These are phyloP conservation scores for Incumbomyces delicatus DNA, from an alignment of 2,329 filamentous ascomycete genomes.

Conservation along the genomic window DNA sequence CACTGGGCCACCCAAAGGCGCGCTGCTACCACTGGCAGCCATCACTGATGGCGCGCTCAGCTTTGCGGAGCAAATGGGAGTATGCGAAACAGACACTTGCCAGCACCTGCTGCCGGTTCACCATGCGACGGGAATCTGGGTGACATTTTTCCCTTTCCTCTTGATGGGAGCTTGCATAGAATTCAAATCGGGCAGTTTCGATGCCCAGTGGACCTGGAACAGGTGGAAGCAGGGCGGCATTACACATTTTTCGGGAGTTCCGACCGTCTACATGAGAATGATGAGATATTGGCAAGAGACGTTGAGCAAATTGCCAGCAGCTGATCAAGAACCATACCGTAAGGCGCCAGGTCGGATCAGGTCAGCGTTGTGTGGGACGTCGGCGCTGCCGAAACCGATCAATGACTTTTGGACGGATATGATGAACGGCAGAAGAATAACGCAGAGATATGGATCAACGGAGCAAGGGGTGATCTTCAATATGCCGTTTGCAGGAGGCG, in stretches of 20 bases:
- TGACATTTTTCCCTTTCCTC: constrained; percentile 29
- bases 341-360: constrained; percentile 28
- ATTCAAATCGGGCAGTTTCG: constrained; percentile 33
- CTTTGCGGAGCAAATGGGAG: constrained; percentile 21
- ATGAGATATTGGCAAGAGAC: constrained; percentile 25
- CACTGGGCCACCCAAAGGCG: constrained; percentile 22
- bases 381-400: constrained; percentile 40
- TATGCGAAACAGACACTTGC: constrained; percentile 24
- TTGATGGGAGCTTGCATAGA: constrained; percentile 34
- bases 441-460: constrained; percentile 36
- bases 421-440: constrained; percentile 31
- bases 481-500: constrained; percentile 26
- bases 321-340: constrained; percentile 29
- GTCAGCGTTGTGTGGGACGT: constrained; percentile 29
- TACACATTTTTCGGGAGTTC: constrained; percentile 33
- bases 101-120: constrained; percentile 27
- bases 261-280: constrained; percentile 36
- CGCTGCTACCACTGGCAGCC: constrained; percentile 16
- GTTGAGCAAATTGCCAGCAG: constrained; percentile 14
- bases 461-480: constrained; percentile 37
- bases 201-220: constrained; percentile 30
- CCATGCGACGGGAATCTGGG: constrained; percentile 24
- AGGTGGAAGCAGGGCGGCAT: constrained; percentile 27
- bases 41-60: constrained; percentile 21
- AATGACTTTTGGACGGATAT: constrained; percentile 42